These are phyloP conservation scores for Seiridium cupressi DNA, from an alignment of 2,329 filamentous ascomycete genomes.

Conservation along the genomic window DNA sequence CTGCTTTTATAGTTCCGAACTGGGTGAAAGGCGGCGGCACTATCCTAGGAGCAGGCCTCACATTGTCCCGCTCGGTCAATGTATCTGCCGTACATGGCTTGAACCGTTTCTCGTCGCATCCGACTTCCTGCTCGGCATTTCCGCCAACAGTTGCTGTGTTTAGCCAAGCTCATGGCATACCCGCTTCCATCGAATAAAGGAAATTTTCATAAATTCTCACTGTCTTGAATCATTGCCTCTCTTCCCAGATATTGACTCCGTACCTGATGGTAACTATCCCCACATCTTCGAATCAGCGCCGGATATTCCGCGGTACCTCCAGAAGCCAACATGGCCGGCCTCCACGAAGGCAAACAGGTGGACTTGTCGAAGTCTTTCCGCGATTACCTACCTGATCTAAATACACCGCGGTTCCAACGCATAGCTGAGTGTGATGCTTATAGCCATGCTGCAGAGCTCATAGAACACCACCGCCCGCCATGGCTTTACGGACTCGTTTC, in stretches of 20 bases:
- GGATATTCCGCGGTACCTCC: too few relatives aligned
- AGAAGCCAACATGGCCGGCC: neutral
- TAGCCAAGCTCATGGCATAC: neutral
- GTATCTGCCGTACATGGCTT: neutral
- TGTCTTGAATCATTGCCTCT: neutral
- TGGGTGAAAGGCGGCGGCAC: neutral
- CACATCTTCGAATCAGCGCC: too few relatives aligned
- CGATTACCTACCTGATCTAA: constrained; percentile 61
- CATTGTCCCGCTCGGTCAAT: neutral
- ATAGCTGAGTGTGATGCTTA: constrained; percentile 63
- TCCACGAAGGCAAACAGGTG: neutral
- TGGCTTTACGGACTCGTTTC: constrained; percentile 64
- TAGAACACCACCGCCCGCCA: constrained; percentile 56
- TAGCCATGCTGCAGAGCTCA: constrained; percentile 61
- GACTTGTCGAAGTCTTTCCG: constrained; percentile 40
- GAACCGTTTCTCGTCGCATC: neutral
- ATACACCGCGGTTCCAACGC: constrained; percentile 57
- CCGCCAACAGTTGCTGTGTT: neutral
- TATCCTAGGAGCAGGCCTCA: neutral
- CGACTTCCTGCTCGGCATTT: neutral
- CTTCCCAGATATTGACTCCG: neutral
- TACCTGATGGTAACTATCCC: too few relatives aligned
- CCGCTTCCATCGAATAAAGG: too few relatives aligned
- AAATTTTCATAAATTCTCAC: neutral
- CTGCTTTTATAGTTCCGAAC: neutral